phyloP scores from a whole-genome alignment of 108 stramenopile species.

The Cyclotella kingstonii region DNA sequence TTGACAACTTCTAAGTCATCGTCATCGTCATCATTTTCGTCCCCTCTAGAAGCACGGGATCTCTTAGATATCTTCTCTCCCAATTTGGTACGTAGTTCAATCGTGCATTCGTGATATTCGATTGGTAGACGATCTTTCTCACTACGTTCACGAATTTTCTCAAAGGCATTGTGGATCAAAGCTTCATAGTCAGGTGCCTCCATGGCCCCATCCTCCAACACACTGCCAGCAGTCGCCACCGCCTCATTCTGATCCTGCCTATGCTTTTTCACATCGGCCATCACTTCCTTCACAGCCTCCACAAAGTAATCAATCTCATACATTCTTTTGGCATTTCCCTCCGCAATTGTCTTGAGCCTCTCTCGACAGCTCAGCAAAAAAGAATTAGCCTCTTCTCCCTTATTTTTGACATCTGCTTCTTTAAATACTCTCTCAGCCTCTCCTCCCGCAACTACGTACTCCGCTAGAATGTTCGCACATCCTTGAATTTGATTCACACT shows the following conservation, averaged over 20 bases:
- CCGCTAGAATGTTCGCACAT: slow-evolving; percentile 32
- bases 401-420: slow-evolving; percentile 11
- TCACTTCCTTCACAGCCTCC: slow-evolving; percentile 37
- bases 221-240: slow-evolving; percentile 2
- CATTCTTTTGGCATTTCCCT: slow-evolving; percentile 47
- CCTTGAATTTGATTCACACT: slow-evolving; percentile 45
- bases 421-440: slow-evolving; percentile 43
- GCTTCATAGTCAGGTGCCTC: slow-evolving; percentile 42
- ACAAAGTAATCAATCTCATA: slow-evolving; percentile 46
- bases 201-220: not conserved
- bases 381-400: no score
- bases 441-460: slow-evolving; percentile 30
- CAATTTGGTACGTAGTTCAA: slow-evolving; percentile 17
- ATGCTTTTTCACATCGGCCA: slow-evolving; percentile 13
- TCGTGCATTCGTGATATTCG: slow-evolving; percentile 22
- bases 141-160: slow-evolving; percentile 18
- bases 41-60: slow-evolving; percentile 13
- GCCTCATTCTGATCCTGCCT: slow-evolving; percentile 9
- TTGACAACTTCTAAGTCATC: slow-evolving; percentile 37
- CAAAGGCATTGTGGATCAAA: slow-evolving; percentile 32
- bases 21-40: slow-evolving; percentile 33
- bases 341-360: slow-evolving; percentile 47
- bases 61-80: slow-evolving; percentile 34
- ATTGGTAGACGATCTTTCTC: slow-evolving; percentile 6
- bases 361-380: slow-evolving; percentile 41